phyloP scores from a whole-genome alignment of 306 rosid genomes.

The Vigna trinervia region DNA sequence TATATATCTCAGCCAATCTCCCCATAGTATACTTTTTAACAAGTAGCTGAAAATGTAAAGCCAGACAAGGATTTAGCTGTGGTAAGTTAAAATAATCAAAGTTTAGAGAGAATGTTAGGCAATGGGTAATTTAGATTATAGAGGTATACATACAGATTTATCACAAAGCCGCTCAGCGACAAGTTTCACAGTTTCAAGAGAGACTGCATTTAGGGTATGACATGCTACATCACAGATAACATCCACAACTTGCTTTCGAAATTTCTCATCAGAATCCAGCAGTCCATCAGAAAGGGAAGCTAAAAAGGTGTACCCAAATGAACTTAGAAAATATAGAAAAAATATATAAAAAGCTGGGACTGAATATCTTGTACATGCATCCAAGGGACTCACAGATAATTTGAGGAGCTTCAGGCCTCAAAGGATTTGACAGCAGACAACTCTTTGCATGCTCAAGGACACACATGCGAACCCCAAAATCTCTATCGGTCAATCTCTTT shows the following conservation, averaged over 20 bases:
- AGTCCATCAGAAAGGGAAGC: slow-evolving; percentile 91
- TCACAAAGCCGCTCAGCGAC: slow-evolving; percentile 92
- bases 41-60: slow-evolving; percentile 70
- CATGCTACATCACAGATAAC: slow-evolving; percentile 89
- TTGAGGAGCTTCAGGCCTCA: slow-evolving; percentile 74
- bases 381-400: slow-evolving; percentile 70
- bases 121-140: slow-evolving; percentile 27
- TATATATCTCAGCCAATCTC: slow-evolving; percentile 86
- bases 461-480: slow-evolving; percentile 75
- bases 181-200: slow-evolving; percentile 77
- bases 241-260: slow-evolving; percentile 92
- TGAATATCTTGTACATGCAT: slow-evolving; percentile 31
- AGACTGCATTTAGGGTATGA: slow-evolving; percentile 61
- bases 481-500: slow-evolving; percentile 86
- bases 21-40: slow-evolving; percentile 93
- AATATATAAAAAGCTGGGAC: slow-evolving; percentile 16
- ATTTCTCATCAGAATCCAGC: slow-evolving; percentile 85
- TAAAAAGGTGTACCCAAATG: slow-evolving; percentile 48
- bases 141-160: slow-evolving; percentile 76
- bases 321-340: slow-evolving; percentile 41
- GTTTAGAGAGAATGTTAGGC: slow-evolving; percentile 33
- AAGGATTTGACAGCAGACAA: slow-evolving; percentile 84
- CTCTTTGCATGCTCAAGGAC: slow-evolving; percentile 76
- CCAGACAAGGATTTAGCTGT: slow-evolving; percentile 39
- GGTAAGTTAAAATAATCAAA: slow-evolving; percentile 27